phyloP scores from a whole-genome alignment of 1,139 yeast species.

The Suhomyces ambrosiae region DNA sequence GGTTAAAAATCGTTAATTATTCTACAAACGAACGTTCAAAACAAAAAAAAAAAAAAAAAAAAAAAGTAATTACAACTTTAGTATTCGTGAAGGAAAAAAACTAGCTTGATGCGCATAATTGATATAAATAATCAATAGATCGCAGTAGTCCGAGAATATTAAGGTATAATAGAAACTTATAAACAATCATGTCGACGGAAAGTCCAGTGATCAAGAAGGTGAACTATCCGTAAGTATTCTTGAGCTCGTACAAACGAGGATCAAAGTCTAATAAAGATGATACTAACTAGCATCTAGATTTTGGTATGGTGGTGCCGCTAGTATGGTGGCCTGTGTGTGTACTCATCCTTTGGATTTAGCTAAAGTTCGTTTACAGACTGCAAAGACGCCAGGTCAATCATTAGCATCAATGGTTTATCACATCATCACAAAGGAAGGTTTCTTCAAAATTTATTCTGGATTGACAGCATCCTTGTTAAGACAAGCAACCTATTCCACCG shows the following conservation, averaged over 20 bases:
- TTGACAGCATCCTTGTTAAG: constrained; percentile 78
- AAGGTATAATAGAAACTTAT: background rate
- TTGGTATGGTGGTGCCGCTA: constrained; percentile 64
- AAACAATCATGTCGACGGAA: constrained; percentile 6
- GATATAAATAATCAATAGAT: background rate
- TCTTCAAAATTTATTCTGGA: constrained; percentile 73
- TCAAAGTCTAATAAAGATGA: background rate
- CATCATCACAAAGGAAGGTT: constrained; percentile 66
- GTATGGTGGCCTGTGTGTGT: constrained; percentile 63
- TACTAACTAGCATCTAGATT: constrained; percentile 31
- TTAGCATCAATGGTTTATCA: constrained; percentile 60
- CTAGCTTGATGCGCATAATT: constrained; percentile 5
- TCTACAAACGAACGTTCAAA: no score
- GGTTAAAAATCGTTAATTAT: no score
- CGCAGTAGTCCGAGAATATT: background rate
- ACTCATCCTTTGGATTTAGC: constrained; percentile 81
- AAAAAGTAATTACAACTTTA: no score
- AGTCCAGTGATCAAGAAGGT: constrained; percentile 14
- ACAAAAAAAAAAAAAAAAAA: no score
- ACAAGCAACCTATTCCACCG: constrained; percentile 87
- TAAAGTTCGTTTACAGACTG: constrained; percentile 82
- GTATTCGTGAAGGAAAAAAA: constrained; percentile 3
- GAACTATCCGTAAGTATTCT: constrained; percentile 18
- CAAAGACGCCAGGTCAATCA: constrained; percentile 61
- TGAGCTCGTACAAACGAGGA: background rate